Percentiles rank a stretch among this genome's conserved stretches.
phyloP scores from a whole-genome alignment of 495 filamentous ascomycete species.

The Hypomontagnella submonticulosa region DNA sequence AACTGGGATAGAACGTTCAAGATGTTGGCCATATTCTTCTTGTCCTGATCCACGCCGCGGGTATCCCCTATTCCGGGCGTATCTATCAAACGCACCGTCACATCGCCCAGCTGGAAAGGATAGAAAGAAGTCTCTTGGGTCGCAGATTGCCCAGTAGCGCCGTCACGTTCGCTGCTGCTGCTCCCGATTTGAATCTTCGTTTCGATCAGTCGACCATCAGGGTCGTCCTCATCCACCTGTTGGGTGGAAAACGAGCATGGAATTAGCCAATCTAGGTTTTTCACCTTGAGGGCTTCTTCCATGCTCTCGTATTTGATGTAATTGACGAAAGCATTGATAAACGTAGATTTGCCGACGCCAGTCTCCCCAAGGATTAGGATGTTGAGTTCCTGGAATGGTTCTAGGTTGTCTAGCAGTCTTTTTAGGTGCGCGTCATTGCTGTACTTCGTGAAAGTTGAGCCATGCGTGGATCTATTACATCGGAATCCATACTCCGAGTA shows the following conservation, averaged over 20 bases:
- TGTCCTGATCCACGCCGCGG: conserved; percentile 4
- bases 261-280: not conserved
- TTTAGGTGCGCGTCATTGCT: not conserved
- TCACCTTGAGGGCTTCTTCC: not conserved
- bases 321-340: conserved; percentile 14
- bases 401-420: not conserved
- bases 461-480: conserved; percentile 2
- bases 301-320: conserved; percentile 3
- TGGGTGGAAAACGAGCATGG: conserved; percentile 5
- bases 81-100: conserved; percentile 2
- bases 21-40: conserved; percentile 10
- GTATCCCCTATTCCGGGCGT: conserved; percentile 9
- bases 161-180: conserved; percentile 1
- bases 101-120: not conserved
- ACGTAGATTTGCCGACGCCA: conserved; percentile 8
- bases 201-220: not conserved
- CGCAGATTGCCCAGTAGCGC: not conserved
- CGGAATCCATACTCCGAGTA: conserved; percentile 2
- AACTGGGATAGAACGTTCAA: not conserved
- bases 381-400: not conserved
- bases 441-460: not conserved
- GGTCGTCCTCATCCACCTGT: not conserved
- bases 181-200: conserved; percentile 2
- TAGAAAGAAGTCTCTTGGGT: conserved; percentile 1
- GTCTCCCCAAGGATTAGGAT: conserved; percentile 10